Percentiles rank a stretch among this genome's conserved stretches.
Conservation (phyloP, 352 stramenopile species). For the Peronospora belbahrii region DNA sequence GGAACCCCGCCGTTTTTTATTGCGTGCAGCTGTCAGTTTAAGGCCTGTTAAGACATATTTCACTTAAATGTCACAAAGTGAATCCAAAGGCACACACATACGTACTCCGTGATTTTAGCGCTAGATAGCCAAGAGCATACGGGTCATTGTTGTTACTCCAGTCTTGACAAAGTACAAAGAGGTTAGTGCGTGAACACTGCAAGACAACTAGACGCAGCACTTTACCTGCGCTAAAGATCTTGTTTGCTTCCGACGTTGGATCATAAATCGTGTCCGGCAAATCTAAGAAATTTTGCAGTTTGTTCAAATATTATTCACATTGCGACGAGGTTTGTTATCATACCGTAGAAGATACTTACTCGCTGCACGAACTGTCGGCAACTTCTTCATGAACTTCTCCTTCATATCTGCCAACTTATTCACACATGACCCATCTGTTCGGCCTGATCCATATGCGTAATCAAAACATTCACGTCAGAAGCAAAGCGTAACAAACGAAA, state of each 20-base stretch:
- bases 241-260: constrained; percentile 42
- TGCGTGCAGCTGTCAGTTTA: constrained; percentile 10
- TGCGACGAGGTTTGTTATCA: neutral
- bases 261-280: constrained; percentile 53
- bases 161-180: constrained; percentile 22
- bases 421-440: constrained; percentile 43
- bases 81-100: neutral
- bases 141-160: constrained; percentile 51
- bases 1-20: constrained; percentile 20
- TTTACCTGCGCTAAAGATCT: constrained; percentile 60
- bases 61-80: constrained; percentile 1
- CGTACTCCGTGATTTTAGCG: constrained; percentile 41
- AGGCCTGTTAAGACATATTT: constrained; percentile 13
- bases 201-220: neutral
- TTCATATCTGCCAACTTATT: constrained; percentile 60
- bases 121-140: constrained; percentile 39
- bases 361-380: constrained; percentile 29
- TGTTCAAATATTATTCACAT: neutral
- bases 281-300: constrained; percentile 18
- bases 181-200: neutral
- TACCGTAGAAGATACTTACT: constrained; percentile 24
- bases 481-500: neutral
- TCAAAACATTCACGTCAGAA: neutral
- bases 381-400: constrained; percentile 37
- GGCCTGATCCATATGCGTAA: constrained; percentile 18